Evolutionary conservation across 768 basidiomycete species (phyloP).

Genomic region (Suillus subluteus): DNA sequence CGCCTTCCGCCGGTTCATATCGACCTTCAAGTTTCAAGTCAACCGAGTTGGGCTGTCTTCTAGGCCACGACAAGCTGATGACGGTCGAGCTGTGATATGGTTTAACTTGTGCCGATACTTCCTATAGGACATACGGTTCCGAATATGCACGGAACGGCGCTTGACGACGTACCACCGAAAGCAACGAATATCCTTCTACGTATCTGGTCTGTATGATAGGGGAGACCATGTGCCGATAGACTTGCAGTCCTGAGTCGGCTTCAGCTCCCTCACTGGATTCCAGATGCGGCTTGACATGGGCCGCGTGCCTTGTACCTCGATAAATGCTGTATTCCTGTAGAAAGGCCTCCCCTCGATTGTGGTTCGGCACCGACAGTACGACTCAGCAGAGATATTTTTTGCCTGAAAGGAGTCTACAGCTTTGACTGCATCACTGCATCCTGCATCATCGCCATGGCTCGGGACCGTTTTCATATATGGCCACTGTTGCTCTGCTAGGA

Average conservation of each 20-base stretch:
- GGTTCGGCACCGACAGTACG: background rate
- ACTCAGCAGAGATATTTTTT: background rate
- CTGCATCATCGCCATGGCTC: background rate
- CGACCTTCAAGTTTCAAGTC: background rate
- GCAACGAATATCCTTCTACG: background rate
- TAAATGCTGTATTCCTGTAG: conserved; percentile 3
- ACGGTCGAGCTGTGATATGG: background rate
- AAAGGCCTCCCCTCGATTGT: background rate
- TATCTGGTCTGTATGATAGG: background rate
- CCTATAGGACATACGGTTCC: background rate
- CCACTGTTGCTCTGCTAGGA: background rate
- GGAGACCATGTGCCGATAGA: background rate
- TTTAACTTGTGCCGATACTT: background rate
- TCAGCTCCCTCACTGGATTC: background rate
- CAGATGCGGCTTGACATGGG: background rate
- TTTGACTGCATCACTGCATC: background rate
- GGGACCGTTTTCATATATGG: background rate
- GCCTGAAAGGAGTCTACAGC: background rate
- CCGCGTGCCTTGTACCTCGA: background rate
- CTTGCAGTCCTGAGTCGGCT: background rate
- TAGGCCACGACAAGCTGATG: background rate
- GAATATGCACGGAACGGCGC: background rate
- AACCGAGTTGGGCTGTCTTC: background rate
- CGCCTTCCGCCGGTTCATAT: background rate
- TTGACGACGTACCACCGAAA: background rate